phyloP scores from a whole-genome alignment of 2,329 filamentous ascomycete species.

The Nemania bipapillata region DNA sequence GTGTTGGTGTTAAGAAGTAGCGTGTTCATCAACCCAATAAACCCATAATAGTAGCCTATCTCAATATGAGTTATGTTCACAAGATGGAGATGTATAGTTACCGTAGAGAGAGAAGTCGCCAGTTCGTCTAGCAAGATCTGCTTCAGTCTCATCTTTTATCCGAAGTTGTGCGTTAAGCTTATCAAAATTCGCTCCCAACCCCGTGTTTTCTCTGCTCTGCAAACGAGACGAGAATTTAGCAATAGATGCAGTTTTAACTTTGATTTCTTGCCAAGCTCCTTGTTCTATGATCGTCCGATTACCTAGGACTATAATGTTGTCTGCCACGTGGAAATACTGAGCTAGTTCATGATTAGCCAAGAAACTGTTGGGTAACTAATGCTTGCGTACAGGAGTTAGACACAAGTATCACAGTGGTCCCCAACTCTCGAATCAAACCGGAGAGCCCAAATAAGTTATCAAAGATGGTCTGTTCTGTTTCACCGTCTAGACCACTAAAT shows the following conservation, averaged over 20 bases:
- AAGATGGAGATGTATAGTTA: conserved; percentile 35
- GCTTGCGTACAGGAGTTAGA: conserved; percentile 47
- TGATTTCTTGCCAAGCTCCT: conserved; percentile 55
- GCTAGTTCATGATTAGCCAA: conserved; percentile 34
- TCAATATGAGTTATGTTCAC: not conserved
- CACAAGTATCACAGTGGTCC: conserved; percentile 51
- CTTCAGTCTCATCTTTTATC: conserved; percentile 27
- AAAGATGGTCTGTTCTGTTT: conserved; percentile 50
- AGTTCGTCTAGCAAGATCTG: conserved; percentile 44
- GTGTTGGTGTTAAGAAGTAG: conserved; percentile 44
- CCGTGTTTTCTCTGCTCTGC: conserved; percentile 14
- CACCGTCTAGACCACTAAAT: conserved; percentile 53
- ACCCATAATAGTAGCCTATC: conserved; percentile 30
- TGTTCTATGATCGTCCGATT: conserved; percentile 53
- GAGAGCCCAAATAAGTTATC: conserved; percentile 47
- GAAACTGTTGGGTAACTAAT: not conserved
- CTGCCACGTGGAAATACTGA: conserved; percentile 54
- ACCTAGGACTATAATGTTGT: conserved; percentile 57
- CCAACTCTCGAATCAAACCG: conserved; percentile 47
- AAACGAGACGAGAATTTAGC: conserved; percentile 49
- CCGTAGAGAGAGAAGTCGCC: conserved; percentile 55
- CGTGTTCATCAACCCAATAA: conserved; percentile 46
- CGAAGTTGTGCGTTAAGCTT: conserved; percentile 26
- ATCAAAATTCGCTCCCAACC: conserved; percentile 4
- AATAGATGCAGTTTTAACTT: conserved; percentile 49